Base-by-base conservation (phyloP, 2,329 filamentous ascomycete species). In the Chalaropsis thielavioides region DNA sequence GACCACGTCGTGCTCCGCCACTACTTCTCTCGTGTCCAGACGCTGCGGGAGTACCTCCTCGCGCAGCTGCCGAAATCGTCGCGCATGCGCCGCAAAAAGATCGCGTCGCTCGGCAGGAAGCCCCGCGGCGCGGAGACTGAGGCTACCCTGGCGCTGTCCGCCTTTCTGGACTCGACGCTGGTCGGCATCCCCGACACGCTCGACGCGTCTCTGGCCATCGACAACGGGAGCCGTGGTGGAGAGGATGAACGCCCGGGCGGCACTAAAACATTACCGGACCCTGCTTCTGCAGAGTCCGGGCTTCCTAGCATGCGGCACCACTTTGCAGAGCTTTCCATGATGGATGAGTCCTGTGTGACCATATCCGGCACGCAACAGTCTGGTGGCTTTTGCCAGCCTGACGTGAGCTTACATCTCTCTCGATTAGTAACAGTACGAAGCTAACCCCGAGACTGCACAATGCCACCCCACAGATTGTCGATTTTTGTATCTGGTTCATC, bases 401-500 rank as follows among this genome's bases (percentile, higher is more conserved):
- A 90, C 78, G 87, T 88, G 75, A 67, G 77, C 62, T 64, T 10
- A 17, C 15, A 63, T 17, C 8, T 38, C 24, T 22, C 17, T 31
- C n/a, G 54, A n/a, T 63, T 70, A 66, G 41, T 22, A 44, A 41
- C 19, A 58, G 40, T 22, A 24, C 49, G 49, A n/a, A 62, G 65
- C 63, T 69, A 38, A 61, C 22, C 62, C 60, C 24, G 3, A 15
- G 46, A 22, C 10, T 27, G 22, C 22, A 13, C 2, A 8, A 24
- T 41, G 22, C 11, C 17, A 44, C 69, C 24, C 11, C 17, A 44
- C 69, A 91, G 87, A 82, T 92, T 69, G 79, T 92, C 54, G 87
- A 92, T 71, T 90, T 89, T 73, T 81, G 83, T 35, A 83, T 96
- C 51, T 91, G 87, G 83, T 79, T 83, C 10, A 77, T 96, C 1